Conservation (phyloP, 768 basidiomycete species). For the Naganishia randhawae region DNA sequence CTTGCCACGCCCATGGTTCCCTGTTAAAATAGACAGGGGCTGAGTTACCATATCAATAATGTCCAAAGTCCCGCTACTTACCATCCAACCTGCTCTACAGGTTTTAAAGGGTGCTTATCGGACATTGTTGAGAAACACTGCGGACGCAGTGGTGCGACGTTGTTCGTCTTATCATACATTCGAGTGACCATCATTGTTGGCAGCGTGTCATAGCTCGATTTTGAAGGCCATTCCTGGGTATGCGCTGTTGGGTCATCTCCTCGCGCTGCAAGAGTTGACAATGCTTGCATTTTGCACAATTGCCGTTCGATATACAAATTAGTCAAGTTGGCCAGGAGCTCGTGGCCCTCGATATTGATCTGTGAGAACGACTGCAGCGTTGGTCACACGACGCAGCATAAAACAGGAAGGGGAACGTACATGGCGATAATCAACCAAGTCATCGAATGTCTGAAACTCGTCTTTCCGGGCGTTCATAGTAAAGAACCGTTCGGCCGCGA, state of each 20-base stretch:
- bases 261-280: neutral
- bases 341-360: slow-evolving; percentile 13
- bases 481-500: slow-evolving; percentile 14
- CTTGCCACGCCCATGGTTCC: slow-evolving; percentile 26
- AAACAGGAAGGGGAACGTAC: neutral
- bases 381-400: neutral
- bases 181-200: slow-evolving; percentile 6
- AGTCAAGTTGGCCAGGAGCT: slow-evolving; percentile 24
- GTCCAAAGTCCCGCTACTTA: neutral
- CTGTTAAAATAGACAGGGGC: neutral
- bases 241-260: neutral
- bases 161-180: neutral
- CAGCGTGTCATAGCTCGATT: neutral
- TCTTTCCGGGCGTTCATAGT: neutral
- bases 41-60: neutral
- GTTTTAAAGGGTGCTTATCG: neutral
- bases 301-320: neutral
- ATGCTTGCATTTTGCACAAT: slow-evolving; percentile 22
- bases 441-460: slow-evolving; percentile 1
- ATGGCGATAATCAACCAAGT: slow-evolving; percentile 14
- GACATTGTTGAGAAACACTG: slow-evolving; percentile 18
- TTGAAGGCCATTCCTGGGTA: neutral
- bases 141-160: neutral
- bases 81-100: slow-evolving; percentile 3
- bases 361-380: neutral